These are phyloP conservation scores for Yarrowia sp. DNA, from an alignment of 805 yeast species.

Conservation along the genomic window DNA sequence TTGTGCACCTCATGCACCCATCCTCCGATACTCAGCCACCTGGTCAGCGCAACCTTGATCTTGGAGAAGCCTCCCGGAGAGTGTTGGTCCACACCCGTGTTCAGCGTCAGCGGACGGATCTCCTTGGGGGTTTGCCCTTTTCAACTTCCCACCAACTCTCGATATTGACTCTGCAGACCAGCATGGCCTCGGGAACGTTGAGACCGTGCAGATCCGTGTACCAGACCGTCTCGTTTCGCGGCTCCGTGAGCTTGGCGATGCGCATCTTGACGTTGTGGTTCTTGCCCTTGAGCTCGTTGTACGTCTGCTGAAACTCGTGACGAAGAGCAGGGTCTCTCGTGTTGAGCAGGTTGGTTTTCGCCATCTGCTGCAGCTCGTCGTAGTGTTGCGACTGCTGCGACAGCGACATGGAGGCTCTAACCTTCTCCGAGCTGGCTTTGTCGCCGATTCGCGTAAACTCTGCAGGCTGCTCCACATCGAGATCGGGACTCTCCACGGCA, in stretches of 20 bases:
- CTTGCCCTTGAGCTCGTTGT: not conserved
- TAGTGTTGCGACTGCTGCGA: conserved; percentile 3
- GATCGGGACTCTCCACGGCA: not conserved
- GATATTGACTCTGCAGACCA: not conserved
- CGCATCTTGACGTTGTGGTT: not conserved
- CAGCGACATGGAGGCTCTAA: not conserved
- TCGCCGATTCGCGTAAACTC: not conserved
- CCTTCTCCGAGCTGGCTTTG: not conserved
- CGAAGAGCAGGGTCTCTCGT: not conserved
- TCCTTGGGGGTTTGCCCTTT: not conserved
- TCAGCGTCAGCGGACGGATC: not conserved
- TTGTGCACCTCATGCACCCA: conserved; percentile 2
- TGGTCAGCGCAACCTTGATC: not conserved
- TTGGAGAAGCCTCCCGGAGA: not conserved
- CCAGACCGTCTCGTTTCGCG: not conserved
- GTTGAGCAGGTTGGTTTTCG: not conserved
- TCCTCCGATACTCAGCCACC: not conserved
- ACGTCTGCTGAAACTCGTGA: conserved; percentile 2
- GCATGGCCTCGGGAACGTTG: not conserved
- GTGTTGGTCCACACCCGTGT: not conserved
- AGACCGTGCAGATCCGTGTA: not conserved
- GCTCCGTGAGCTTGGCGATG: not conserved
- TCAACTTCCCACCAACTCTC: conserved; percentile 8
- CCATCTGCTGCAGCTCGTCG: not conserved
- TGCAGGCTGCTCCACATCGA: not conserved